These are phyloP conservation scores for Oryza longistaminata DNA, from an alignment of 176 grass and related monocot genomes.

Conservation along the genomic window DNA sequence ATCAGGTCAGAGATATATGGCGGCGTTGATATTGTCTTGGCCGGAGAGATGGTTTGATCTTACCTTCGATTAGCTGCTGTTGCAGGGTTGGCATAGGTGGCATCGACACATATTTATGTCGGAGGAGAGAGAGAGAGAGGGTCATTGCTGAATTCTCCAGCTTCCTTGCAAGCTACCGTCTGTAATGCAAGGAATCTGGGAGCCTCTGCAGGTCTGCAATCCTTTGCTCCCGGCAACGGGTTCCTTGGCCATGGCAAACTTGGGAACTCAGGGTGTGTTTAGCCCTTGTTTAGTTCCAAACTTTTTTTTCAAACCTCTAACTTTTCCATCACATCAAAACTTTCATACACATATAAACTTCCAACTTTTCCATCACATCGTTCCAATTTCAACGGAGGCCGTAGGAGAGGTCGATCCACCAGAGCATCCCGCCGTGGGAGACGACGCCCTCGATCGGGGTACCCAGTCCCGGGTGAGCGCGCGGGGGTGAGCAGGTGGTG, in stretches of 20 bases:
- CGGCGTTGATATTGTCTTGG: not conserved
- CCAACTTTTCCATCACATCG: too few species aligned
- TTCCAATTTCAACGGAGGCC: not conserved
- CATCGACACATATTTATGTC: not conserved
- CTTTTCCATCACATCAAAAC: too few species aligned
- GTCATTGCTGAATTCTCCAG: too few species aligned
- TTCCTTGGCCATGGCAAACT: too few species aligned
- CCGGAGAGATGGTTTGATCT: not conserved
- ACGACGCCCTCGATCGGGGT: not conserved
- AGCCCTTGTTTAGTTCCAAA: too few species aligned
- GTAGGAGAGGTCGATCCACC: slow-evolving; percentile 26
- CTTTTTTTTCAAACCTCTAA: too few species aligned
- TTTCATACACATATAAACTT: too few species aligned
- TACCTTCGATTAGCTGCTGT: not conserved
- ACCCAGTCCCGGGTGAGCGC: not conserved
- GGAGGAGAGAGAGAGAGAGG: not conserved
- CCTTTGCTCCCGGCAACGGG: too few species aligned
- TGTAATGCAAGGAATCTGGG: too few species aligned
- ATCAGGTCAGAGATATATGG: not conserved
- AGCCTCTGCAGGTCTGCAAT: too few species aligned
- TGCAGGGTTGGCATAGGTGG: not conserved
- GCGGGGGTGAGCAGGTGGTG: not conserved
- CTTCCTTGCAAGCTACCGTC: too few species aligned
- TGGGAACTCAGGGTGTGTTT: too few species aligned
- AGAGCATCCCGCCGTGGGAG: slow-evolving; percentile 16